Conservation (phyloP, 2,329 filamentous ascomycete genomes). For the Exophiala lecanii-corni region DNA sequence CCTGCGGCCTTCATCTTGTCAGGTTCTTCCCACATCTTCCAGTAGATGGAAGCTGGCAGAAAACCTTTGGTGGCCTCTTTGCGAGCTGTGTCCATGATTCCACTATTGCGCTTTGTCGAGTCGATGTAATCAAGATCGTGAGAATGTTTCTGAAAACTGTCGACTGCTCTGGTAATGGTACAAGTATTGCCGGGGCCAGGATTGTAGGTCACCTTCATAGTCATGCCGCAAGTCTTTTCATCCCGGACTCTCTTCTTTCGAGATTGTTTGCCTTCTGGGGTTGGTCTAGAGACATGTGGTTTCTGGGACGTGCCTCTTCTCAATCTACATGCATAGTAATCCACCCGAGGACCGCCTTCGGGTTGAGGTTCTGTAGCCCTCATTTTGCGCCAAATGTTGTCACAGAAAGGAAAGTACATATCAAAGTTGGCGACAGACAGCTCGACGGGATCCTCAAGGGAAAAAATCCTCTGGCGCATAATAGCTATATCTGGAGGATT, state of each 20-base stretch:
- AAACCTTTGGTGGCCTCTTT: slow-evolving; percentile 44
- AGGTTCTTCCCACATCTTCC: slow-evolving; percentile 44
- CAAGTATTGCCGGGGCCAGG: slow-evolving; percentile 41
- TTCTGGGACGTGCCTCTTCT: slow-evolving; percentile 37
- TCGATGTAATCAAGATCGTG: slow-evolving; percentile 47
- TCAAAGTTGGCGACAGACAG: slow-evolving; percentile 44
- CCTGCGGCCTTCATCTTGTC: slow-evolving; percentile 42
- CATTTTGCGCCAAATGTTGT: slow-evolving; percentile 49
- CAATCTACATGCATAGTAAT: slow-evolving; percentile 46
- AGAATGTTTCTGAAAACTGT: slow-evolving; percentile 38
- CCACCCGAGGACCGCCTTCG: slow-evolving; percentile 37
- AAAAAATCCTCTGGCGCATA: slow-evolving; percentile 42
- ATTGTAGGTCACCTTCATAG: slow-evolving; percentile 44
- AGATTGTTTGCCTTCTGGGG: slow-evolving; percentile 43
- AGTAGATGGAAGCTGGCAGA: slow-evolving; percentile 46
- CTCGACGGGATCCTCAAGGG: slow-evolving; percentile 44
- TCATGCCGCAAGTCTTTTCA: slow-evolving; percentile 44
- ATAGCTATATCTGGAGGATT: slow-evolving; percentile 41
- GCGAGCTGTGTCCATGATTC: slow-evolving; percentile 44
- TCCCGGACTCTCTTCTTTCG: slow-evolving; percentile 43
- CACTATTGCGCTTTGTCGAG: slow-evolving; percentile 45
- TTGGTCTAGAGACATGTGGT: slow-evolving; percentile 36
- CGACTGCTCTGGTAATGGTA: slow-evolving; percentile 40
- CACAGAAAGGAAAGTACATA: slow-evolving; percentile 46
- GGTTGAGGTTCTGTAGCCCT: slow-evolving; percentile 28